phyloP scores from a whole-genome alignment of 2,329 filamentous ascomycete species.

The Pyrenophora teres region DNA sequence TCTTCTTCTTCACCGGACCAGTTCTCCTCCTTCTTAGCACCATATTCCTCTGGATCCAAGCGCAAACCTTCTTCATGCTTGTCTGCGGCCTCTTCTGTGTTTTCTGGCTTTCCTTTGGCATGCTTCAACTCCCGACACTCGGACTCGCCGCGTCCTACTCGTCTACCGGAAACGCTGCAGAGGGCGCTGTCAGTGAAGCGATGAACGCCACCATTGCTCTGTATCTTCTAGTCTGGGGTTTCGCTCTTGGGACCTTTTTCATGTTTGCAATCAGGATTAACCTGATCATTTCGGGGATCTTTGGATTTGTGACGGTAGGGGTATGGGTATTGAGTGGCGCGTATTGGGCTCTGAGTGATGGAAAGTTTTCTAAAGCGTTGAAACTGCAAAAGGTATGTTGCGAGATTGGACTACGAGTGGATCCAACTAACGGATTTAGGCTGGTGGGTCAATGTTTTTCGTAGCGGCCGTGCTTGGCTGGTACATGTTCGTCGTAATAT shows the following conservation, averaged over 20 bases:
- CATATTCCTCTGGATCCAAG: conserved; percentile 58
- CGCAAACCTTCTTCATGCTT: conserved; percentile 52
- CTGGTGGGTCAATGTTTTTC: conserved; percentile 50
- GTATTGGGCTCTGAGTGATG: conserved; percentile 55
- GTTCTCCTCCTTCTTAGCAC: conserved; percentile 54
- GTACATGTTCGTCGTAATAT: conserved; percentile 61
- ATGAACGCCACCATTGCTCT: conserved; percentile 57
- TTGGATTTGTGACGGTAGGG: conserved; percentile 53
- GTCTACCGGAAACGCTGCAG: conserved; percentile 50
- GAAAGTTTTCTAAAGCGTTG: conserved; percentile 50
- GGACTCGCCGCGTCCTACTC: conserved; percentile 53
- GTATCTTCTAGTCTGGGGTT: conserved; percentile 60
- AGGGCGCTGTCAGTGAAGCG: conserved; percentile 50
- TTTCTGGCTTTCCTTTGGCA: conserved; percentile 60
- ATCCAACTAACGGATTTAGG: conserved; percentile 22
- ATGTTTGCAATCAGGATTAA: conserved; percentile 59
- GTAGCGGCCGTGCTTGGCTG: conserved; percentile 56
- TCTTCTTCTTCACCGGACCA: conserved; percentile 54
- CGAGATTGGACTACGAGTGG: no score
- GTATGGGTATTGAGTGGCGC: conserved; percentile 55
- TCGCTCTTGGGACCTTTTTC: conserved; percentile 58
- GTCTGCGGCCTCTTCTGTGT: conserved; percentile 56
- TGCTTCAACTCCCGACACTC: conserved; percentile 57
- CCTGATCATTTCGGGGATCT: conserved; percentile 56
- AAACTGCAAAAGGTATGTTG: conserved; percentile 53